Base-by-base conservation (phyloP, 2,329 filamentous ascomycete genomes). In the Herpomyces periplanetae region DNA sequence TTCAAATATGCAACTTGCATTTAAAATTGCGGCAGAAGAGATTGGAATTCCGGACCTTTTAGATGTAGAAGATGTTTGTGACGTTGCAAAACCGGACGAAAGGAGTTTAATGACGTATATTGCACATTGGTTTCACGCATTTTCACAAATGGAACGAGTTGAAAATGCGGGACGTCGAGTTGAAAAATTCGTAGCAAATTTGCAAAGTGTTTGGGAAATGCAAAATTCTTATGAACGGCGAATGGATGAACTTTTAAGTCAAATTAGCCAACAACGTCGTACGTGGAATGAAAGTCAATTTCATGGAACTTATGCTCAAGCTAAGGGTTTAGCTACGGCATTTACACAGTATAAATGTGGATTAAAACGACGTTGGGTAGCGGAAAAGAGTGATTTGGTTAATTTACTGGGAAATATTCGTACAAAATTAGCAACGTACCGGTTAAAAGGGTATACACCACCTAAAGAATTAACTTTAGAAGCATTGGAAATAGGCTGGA, bases 141-240 rank as follows among this genome's bases (percentile, higher is more conserved):
- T 96, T 37, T 91, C 75, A 12, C 75, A 91, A 34, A 84, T 96
- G 60, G 80, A 96, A 42, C 65, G 75, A 36, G 80, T 96, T 5
- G 80, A 96, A 40, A 96, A 96, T 35, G 80, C 80, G 3, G 80
- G 80, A 3, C 56, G 80, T 24, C 56, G 80, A 28, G 80, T 96
- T 3, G 80, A 96, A 43, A 96, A 96, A 40, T 96, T 96, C 33
- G 66, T 96, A 30, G 69, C 68, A 35, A 91, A 80, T 37, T 91
- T 96, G 80, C 71, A 88, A 35, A 80, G 80, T 10, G 75, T 80
- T 5, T 96, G 80, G 80, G 75, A 88, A 41, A 96, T 96, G 80
- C 73, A 96, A 40, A 85, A 69, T 34, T 66, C 64, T 12, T 96
- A 75, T 35, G 80, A 96, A 45, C 52, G 63, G 32, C 56, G 80